Base-by-base conservation (phyloP, 257 asterid genomes). In the Leptodermis oblonga region DNA sequence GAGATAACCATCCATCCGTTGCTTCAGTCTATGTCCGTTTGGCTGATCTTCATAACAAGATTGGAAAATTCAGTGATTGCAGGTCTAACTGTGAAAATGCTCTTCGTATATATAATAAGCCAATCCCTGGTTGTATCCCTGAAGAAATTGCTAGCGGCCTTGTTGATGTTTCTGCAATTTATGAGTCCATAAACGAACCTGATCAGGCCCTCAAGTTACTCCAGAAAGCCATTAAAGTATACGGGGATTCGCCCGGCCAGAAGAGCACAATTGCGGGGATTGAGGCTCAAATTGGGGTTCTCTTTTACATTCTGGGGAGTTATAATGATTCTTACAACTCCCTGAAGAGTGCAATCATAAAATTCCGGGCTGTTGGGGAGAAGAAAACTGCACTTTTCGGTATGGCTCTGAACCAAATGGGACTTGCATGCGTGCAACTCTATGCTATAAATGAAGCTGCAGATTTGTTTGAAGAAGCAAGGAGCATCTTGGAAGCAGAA, bases 131-230 rank as follows among this genome's bases (percentile, higher is more conserved):
- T 45, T 72, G 78, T 67, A 81, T 82, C 0, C 79, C 80, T 0
- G 99, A 90, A 65, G 99, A 86, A 76, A 85, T 88, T 8, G 99
- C 96, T 0, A 87, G 93, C 39, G 96, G 97, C 54, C 74, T 93
- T 0, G 82, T 75, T 26, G 83, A 81, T 69, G 69, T 75, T 64
- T 79, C 86, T 46, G 86, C 81, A 25, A 82, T 82, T 20, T 82
- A 79, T 42, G 86, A 79, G 28, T 82, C 86, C 11, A 56, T 79
- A 71, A 73, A 69, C 46, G 82, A 82, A 30, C 78, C 82, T n/a
- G 84, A 79, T 30, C 76, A 79, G 69, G 86, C 84, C 20, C 82
- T 82, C 30, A 65, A 52, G 55, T 68, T 82, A 48, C 82, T 82
- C 26, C 78, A 71, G 36, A 79, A 70, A 56, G 86, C 82, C 67